Conservation (phyloP, 345 rosid species). For the Lepidium africanum region DNA sequence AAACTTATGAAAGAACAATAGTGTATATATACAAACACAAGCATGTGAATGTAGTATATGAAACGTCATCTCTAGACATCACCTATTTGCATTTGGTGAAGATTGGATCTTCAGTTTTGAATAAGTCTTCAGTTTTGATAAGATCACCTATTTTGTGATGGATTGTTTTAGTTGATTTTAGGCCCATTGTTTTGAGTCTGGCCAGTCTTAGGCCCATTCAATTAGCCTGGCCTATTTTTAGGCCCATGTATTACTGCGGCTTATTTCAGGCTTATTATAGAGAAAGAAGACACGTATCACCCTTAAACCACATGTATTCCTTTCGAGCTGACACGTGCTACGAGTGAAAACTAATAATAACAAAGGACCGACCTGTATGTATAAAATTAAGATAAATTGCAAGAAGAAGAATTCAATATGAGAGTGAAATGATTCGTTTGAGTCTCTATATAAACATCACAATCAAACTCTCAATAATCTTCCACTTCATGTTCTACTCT, state of each 20-base stretch:
- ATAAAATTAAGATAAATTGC: neutral
- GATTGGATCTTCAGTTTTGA: constrained; percentile 18
- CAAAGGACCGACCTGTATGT: constrained; percentile 5
- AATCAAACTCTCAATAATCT: constrained; percentile 6
- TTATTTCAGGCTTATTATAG: no score
- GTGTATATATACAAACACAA: neutral
- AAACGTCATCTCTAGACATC: neutral
- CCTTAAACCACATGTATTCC: neutral
- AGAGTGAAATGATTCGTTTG: constrained; percentile 16
- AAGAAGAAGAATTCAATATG: neutral
- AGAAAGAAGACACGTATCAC: constrained; percentile 12
- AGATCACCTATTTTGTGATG: no score
- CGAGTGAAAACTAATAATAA: neutral
- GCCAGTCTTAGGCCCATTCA: no score
- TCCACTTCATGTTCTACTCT: constrained; percentile 12
- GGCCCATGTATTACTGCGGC: no score
- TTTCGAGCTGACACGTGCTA: neutral
- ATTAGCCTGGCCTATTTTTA: no score
- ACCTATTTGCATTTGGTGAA: constrained; percentile 7
- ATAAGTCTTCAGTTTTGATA: neutral
- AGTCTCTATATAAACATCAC: constrained; percentile 21
- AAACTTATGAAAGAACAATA: neutral
- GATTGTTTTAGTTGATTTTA: no score
- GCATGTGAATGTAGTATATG: neutral
- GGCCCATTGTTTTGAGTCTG: no score